Percentiles rank a stretch among this genome's conserved stretches.
These are phyloP conservation scores for Nepenthes gracilis DNA, from an alignment of 148 eudicot species.

Conservation along the genomic window DNA sequence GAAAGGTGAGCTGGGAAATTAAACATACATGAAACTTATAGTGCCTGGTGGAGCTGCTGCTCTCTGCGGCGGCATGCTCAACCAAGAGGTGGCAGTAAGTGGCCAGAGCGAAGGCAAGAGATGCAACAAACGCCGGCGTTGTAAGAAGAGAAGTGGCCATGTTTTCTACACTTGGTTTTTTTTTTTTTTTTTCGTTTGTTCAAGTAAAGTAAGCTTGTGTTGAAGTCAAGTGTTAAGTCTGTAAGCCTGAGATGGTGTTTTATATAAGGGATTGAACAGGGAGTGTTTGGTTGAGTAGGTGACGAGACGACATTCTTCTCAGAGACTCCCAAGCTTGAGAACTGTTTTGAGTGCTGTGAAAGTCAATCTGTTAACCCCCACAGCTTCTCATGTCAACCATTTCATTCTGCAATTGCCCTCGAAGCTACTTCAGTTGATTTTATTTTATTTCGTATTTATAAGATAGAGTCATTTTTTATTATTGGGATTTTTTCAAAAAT, in stretches of 20 bases:
- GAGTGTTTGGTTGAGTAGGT: background rate
- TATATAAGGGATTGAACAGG: background rate
- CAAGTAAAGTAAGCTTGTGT: background rate
- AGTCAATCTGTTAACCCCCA: background rate
- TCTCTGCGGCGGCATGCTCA: background rate
- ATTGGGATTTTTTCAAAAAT: too few species aligned
- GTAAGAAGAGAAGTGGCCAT: background rate
- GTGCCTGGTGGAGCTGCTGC: slow-evolving; percentile 6
- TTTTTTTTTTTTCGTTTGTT: background rate
- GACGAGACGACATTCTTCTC: background rate
- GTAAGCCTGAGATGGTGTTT: background rate
- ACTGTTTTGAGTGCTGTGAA: background rate
- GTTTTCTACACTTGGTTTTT: too few species aligned
- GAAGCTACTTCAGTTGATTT: too few species aligned
- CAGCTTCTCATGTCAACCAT: too few species aligned
- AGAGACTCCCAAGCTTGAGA: background rate
- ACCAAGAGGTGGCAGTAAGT: background rate
- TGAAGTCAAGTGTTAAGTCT: background rate
- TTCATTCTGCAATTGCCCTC: too few species aligned
- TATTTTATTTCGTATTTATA: too few species aligned
- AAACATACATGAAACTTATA: slow-evolving; percentile 10
- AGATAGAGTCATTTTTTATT: too few species aligned
- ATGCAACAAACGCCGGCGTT: background rate
- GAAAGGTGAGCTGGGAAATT: background rate
- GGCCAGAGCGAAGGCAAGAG: background rate